Evolutionary conservation across 441 rosid species (phyloP), one percentile per base, ranked within the genome.

Genomic region (Pelargonium cotyledonis): DNA sequence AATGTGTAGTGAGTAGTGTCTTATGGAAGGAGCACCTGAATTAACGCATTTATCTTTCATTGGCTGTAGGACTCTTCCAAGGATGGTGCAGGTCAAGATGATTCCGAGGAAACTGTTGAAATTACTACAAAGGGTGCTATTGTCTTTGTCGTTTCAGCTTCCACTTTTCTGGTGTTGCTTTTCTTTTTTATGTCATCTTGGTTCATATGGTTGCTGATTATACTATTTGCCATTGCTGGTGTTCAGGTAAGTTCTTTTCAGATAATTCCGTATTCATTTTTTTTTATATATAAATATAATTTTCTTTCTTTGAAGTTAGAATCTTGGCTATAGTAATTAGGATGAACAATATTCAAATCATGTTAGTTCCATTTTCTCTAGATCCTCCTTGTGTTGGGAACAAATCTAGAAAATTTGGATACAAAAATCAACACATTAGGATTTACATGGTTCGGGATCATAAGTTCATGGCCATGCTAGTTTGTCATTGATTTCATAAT

Each of bases 141-240:
- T 53, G 61, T 85, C 75, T 95, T 95, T 85, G 96, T 95, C 70
- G 77, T 95, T 72, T 68, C 88, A 68, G 96, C 99, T 41, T 95
- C 99, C 9, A 75, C 94, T 47, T 90, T 95, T 81, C 85, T 95
- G 69, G 79, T 95, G 78, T 82, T 89, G 71, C 98, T 95, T 46
- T 92, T 81, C 85, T 92, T 89, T 80, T 92, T 92, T 76, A 92
- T 93, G 98, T 89, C 98, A 66, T 78, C 88, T 65, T 93, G 98
- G 98, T 90, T 93, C 77, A 80, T 93, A 70, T 76, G 92, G 96
- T 69, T 93, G 81, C 85, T 93, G 70, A 83, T 89, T 73, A 77
- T 88, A 47, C 87, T 93, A 77, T 93, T 93, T 87, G 84, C 91
- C 88, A 83, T 93, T 64, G 97, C 97, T 66, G 97, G 98, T 65